These are phyloP conservation scores for Clonostachys rosea DNA, from an alignment of 2,329 filamentous ascomycete genomes.

Conservation along the genomic window DNA sequence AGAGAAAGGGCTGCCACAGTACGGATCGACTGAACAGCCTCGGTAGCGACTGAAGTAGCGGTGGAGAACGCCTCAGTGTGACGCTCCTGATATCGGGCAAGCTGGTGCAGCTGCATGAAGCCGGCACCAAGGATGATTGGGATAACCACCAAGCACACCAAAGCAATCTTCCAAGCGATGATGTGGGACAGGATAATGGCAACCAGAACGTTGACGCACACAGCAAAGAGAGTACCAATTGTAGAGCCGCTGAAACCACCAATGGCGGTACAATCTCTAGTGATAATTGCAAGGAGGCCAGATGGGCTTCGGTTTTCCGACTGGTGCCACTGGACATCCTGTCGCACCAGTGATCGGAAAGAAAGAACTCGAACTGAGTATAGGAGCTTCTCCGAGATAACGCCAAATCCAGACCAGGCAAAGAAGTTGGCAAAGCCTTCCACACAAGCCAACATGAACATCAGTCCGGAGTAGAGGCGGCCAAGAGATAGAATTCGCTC, in stretches of 20 bases:
- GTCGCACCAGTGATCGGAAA: slow-evolving; percentile 55
- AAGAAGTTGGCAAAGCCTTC: slow-evolving; percentile 44
- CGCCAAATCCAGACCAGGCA: slow-evolving; percentile 38
- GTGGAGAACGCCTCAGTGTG: slow-evolving; percentile 55
- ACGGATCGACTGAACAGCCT: slow-evolving; percentile 56
- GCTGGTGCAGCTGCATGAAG: slow-evolving; percentile 56
- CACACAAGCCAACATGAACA: slow-evolving; percentile 42
- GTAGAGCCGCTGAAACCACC: slow-evolving; percentile 53
- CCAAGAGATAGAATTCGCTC: slow-evolving; percentile 16
- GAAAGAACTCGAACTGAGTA: slow-evolving; percentile 53
- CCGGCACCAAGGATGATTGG: slow-evolving; percentile 62
- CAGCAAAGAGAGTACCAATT: slow-evolving; percentile 59
- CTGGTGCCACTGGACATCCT: slow-evolving; percentile 64
- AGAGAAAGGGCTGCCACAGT: slow-evolving; percentile 47
- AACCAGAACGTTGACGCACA: slow-evolving; percentile 57
- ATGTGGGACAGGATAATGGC: slow-evolving; percentile 62
- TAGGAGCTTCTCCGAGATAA: slow-evolving; percentile 50
- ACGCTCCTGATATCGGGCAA: slow-evolving; percentile 51
- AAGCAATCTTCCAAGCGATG: slow-evolving; percentile 66
- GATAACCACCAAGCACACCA: slow-evolving; percentile 61
- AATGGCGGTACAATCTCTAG: slow-evolving; percentile 57
- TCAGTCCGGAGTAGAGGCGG: slow-evolving; percentile 37
- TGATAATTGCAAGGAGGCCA: slow-evolving; percentile 57
- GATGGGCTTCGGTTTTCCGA: slow-evolving; percentile 53
- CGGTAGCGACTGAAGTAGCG: slow-evolving; percentile 56